Evolutionary conservation across 441 rosid species (phyloP).

Genomic region (Populus hybrid): DNA sequence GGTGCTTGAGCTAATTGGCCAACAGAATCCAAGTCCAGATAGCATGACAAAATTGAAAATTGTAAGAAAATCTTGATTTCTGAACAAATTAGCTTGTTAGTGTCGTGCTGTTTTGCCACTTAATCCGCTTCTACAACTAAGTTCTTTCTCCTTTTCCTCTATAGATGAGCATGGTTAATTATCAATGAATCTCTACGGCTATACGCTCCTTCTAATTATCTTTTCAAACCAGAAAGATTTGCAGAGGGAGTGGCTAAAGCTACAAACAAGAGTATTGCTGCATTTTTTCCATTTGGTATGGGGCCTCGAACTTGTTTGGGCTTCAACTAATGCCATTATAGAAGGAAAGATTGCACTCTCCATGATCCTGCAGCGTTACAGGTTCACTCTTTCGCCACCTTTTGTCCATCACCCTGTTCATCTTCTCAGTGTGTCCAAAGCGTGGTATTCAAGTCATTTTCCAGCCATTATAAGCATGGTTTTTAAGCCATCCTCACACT

Average conservation of each 20-base stretch:
- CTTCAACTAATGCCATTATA: background rate
- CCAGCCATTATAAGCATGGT: too few species aligned
- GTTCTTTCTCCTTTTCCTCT: too few species aligned
- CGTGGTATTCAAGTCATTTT: too few species aligned
- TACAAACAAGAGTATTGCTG: background rate
- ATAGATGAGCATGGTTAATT: constrained; percentile 5
- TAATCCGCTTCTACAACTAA: too few species aligned
- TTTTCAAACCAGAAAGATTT: background rate
- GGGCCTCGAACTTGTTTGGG: background rate
- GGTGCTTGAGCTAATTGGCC: constrained; percentile 31
- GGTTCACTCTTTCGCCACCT: too few species aligned
- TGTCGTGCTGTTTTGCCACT: too few species aligned
- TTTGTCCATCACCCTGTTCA: too few species aligned
- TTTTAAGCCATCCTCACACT: background rate
- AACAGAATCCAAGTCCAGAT: constrained; percentile 27
- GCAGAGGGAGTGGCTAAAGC: background rate
- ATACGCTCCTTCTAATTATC: background rate
- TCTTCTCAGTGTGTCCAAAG: too few species aligned
- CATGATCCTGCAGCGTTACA: too few species aligned
- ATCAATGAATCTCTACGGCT: background rate
- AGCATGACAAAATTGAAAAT: constrained; percentile 34
- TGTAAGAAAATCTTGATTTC: constrained; percentile 18
- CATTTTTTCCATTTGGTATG: background rate
- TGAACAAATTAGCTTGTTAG: too few species aligned
- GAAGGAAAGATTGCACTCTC: too few species aligned